These are phyloP conservation scores for Rhodotorula paludigena DNA, from an alignment of 768 basidiomycete species.

Conservation along the genomic window DNA sequence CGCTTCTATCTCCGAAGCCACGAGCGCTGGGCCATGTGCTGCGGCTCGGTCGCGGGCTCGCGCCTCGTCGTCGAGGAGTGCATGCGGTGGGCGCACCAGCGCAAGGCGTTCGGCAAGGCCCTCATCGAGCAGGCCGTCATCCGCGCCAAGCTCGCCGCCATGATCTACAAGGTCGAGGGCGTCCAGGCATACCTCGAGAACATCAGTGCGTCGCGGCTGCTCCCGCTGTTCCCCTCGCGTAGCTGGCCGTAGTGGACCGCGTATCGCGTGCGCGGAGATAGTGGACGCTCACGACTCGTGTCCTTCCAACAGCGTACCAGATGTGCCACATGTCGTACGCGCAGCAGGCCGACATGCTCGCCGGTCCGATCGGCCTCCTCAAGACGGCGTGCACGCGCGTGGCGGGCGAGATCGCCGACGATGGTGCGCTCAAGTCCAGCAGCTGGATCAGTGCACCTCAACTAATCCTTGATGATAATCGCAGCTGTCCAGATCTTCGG, in stretches of 20 bases:
- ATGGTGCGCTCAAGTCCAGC: constrained; percentile 43
- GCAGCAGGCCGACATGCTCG: constrained; percentile 36
- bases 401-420: constrained; percentile 47
- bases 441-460: not conserved
- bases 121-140: constrained; percentile 37
- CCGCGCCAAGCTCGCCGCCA: constrained; percentile 38
- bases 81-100: constrained; percentile 40
- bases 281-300: too few relatives aligned
- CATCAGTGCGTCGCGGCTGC: constrained; percentile 54
- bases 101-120: constrained; percentile 36
- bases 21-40: constrained; percentile 41
- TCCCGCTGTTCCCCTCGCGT: constrained; percentile 39
- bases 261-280: too few relatives aligned
- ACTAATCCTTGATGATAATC: not conserved
- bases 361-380: constrained; percentile 38
- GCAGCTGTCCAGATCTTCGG: constrained; percentile 72
- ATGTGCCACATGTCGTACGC: constrained; percentile 36
- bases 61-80: constrained; percentile 33
- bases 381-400: constrained; percentile 28
- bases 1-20: not conserved
- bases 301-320: constrained; percentile 20
- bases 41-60: constrained; percentile 26
- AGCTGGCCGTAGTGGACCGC: too few relatives aligned
- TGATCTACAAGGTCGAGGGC: constrained; percentile 67
- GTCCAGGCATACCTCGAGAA: constrained; percentile 78